Evolutionary conservation across 768 basidiomycete species (phyloP).

Genomic region (Cubamyces sp.): DNA sequence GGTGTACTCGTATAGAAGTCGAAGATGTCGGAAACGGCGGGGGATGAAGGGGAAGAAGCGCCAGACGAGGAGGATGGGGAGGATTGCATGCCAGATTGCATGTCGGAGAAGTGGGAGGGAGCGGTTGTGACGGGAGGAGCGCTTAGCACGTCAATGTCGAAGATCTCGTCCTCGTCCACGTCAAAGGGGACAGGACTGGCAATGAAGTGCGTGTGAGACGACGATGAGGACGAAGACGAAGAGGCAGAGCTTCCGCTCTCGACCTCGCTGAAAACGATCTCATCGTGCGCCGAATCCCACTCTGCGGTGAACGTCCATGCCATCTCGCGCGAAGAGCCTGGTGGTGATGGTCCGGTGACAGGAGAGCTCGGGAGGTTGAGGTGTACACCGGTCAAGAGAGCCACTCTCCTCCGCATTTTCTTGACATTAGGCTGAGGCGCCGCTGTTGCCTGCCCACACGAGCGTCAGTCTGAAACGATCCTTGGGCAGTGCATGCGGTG

Average conservation of each 20-base stretch:
- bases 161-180: slow-evolving; percentile 29
- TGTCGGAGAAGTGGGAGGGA: slow-evolving; percentile 10
- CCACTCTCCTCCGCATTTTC: slow-evolving; percentile 33
- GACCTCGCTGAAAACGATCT: slow-evolving; percentile 34
- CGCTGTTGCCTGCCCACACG: slow-evolving; percentile 13
- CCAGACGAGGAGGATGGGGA: slow-evolving; percentile 8
- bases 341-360: slow-evolving; percentile 19
- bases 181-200: slow-evolving; percentile 31
- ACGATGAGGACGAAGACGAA: slow-evolving; percentile 3
- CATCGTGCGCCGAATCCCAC: slow-evolving; percentile 33
- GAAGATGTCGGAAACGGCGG: slow-evolving; percentile 22
- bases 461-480: slow-evolving; percentile 13
- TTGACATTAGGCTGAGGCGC: slow-evolving; percentile 31
- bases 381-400: slow-evolving; percentile 31
- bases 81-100: slow-evolving; percentile 6
- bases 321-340: slow-evolving; percentile 26
- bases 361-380: slow-evolving; percentile 33
- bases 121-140: not conserved
- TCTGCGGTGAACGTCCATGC: slow-evolving; percentile 38
- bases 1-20: slow-evolving; percentile 21
- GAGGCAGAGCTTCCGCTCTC: slow-evolving; percentile 19
- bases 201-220: slow-evolving; percentile 6
- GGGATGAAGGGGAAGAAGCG: slow-evolving; percentile 14
- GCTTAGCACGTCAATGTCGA: slow-evolving; percentile 12
- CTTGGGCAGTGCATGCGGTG: not conserved